Evolutionary conservation across 1,284 basidiomycete genomes (phyloP).

Genomic region (Volvariella volvacea): DNA sequence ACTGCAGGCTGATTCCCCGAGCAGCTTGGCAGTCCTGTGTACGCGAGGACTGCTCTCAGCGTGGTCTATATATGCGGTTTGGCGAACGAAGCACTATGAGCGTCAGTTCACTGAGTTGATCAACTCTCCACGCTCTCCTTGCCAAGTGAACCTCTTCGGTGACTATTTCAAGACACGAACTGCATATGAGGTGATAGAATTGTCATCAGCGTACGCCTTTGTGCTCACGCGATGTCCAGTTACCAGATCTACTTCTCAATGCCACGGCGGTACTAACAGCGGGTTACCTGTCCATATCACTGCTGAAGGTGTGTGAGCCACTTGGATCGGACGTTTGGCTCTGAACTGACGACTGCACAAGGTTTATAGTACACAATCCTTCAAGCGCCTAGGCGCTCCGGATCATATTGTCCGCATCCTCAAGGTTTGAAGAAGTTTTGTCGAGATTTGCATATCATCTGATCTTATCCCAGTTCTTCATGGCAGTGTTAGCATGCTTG

Average conservation of each 20-base stretch:
- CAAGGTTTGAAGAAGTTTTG: conserved; percentile 26
- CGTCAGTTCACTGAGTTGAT: conserved; percentile 31
- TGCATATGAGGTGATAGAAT: conserved; percentile 32
- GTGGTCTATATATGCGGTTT: conserved; percentile 48
- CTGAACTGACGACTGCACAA: conserved; percentile 13
- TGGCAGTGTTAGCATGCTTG: conserved; percentile 48
- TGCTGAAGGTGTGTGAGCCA: conserved; percentile 33
- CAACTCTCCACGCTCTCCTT: conserved; percentile 33
- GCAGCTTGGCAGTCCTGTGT: conserved; percentile 39
- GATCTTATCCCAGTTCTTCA: conserved; percentile 35
- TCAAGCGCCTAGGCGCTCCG: conserved; percentile 49
- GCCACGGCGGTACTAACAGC: conserved; percentile 35
- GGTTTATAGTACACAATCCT: conserved; percentile 40
- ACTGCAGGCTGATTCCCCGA: neutral
- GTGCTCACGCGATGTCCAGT: conserved; percentile 21
- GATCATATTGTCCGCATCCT: conserved; percentile 41
- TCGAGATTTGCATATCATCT: neutral
- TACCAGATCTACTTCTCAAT: conserved; percentile 42
- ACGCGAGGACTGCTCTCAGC: conserved; percentile 38
- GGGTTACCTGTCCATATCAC: conserved; percentile 35
- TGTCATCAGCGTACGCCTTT: conserved; percentile 2
- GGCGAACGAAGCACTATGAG: conserved; percentile 33
- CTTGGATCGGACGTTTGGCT: neutral
- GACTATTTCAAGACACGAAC: conserved; percentile 34
- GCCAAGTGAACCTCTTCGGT: conserved; percentile 39